These are phyloP conservation scores for Candida mesenterica DNA, from an alignment of 1,139 yeast species.

Conservation along the genomic window DNA sequence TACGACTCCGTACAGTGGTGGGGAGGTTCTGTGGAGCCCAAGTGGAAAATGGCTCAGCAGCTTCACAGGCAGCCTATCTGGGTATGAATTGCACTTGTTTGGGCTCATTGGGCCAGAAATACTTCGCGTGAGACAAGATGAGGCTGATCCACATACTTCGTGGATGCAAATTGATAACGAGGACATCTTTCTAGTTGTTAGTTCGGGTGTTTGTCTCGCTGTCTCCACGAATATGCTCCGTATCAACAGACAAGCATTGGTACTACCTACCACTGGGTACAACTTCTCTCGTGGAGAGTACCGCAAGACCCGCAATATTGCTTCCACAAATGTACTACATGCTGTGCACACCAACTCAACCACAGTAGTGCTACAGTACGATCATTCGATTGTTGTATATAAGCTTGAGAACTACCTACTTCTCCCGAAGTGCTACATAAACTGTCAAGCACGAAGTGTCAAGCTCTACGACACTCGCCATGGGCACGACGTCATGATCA, in stretches of 20 bases:
- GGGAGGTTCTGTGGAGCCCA: constrained; percentile 28
- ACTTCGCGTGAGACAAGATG: background rate
- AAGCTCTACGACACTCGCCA: constrained; percentile 4
- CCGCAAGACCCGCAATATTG: background rate
- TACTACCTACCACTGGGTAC: background rate
- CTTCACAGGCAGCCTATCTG: constrained; percentile 30
- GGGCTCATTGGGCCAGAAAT: constrained; percentile 19
- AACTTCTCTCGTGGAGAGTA: background rate
- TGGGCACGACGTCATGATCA: constrained; percentile 5
- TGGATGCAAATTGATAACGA: constrained; percentile 4
- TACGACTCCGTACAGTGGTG: constrained; percentile 16
- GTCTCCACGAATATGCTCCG: constrained; percentile 6
- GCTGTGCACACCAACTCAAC: background rate
- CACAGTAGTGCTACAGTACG: constrained; percentile 3
- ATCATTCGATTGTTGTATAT: constrained; percentile 5
- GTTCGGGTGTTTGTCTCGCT: background rate
- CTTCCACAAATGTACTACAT: background rate
- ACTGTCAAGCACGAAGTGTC: background rate
- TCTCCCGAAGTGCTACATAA: constrained; percentile 2
- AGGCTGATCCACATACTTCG: constrained; percentile 3
- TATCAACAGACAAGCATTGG: background rate
- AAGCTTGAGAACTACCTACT: constrained; percentile 2
- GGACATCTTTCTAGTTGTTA: constrained; percentile 4
- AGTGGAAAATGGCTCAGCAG: constrained; percentile 37
- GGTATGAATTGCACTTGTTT: constrained; percentile 30